A percentile compares a stretch with the other conserved stretches of the same genome.
These are phyloP conservation scores for Septoria petroselini DNA, from an alignment of 2,329 filamentous ascomycete genomes.

Conservation along the genomic window DNA sequence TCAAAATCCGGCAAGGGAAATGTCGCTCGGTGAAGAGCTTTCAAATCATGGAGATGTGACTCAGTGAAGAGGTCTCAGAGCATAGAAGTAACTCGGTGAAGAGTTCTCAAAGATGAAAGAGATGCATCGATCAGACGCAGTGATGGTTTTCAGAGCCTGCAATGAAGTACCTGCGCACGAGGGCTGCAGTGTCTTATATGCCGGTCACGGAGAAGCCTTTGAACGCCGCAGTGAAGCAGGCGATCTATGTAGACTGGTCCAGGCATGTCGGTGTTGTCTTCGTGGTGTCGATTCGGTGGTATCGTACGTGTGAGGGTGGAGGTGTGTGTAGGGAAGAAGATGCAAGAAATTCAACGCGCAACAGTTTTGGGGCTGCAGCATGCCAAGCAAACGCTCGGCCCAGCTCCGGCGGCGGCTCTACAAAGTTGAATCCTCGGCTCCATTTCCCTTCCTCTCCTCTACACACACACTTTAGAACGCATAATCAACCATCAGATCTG, in stretches of 20 bases:
- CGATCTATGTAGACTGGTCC: too few relatives aligned
- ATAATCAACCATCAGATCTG: constrained; percentile 33
- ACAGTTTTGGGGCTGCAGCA: too few relatives aligned
- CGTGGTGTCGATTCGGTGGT: too few relatives aligned
- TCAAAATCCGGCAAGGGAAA: too few relatives aligned
- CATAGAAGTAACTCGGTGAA: background rate
- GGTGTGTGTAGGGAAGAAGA: too few relatives aligned
- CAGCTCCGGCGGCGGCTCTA: too few relatives aligned
- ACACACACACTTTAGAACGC: constrained; percentile 30
- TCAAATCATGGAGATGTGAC: background rate
- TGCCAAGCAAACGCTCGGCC: too few relatives aligned
- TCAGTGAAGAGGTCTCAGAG: background rate
- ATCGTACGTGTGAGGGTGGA: too few relatives aligned
- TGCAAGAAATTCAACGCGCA: too few relatives aligned
- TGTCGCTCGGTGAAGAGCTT: background rate
- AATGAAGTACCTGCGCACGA: constrained; percentile 3
- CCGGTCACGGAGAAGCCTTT: background rate
- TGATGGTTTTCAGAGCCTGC: background rate
- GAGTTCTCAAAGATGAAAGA: background rate
- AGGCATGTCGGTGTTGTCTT: too few relatives aligned
- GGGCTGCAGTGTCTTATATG: background rate
- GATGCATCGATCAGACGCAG: background rate
- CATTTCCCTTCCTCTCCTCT: constrained; percentile 17
- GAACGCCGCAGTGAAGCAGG: too few relatives aligned
- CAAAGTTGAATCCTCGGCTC: background rate